Base-by-base conservation (phyloP, 1,284 basidiomycete species). In the Malassezia psittaci region DNA sequence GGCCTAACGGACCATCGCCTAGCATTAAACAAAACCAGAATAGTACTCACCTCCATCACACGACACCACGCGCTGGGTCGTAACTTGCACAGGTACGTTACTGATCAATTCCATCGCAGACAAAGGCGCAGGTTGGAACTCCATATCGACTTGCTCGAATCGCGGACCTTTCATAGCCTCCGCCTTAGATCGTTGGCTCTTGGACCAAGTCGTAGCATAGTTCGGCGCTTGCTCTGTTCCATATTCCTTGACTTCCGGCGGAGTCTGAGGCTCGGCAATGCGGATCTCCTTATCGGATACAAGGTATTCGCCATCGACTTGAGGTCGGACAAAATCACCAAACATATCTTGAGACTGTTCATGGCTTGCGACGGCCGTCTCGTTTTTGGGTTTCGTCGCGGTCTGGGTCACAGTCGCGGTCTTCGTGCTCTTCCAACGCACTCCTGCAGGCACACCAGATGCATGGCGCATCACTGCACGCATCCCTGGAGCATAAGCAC, bases 1-100 rank as follows among this genome's bases (percentile, higher is more conserved):
- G 91, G 46, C 91, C 91, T 35, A 96, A 81, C 47, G 93, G 83
- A 18, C 93, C 93, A 75, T 83, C 85, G 76, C 91, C 91, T 96
- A 64, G 12, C 54, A 7, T n/a, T 56, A 29, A 48, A 44, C 44
- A 29, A 21, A 37, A 15, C 1, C 1, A 9, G 4, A n/a, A 21
- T 8, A 16, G 13, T 34, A 55, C 54, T 9, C 41, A 50, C 65
- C 65, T 65, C 91, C 91, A 76, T 96, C 90, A 74, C 91, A 96
- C 52, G 84, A 80, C 2, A 89, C 90, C 72, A 83, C 86, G 61
- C 91, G 80, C 29, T 83, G 85, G 47, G 86, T 76, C 1, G 91
- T 84, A 52, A 89, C 74, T 48, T 85, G 80, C 52, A 94, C 82
- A 5, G 91, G 90, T 76, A 93, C 88, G 64, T 87, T 81, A 46